These are phyloP conservation scores for Suillus discolor DNA, from an alignment of 768 basidiomycete genomes.

Conservation along the genomic window DNA sequence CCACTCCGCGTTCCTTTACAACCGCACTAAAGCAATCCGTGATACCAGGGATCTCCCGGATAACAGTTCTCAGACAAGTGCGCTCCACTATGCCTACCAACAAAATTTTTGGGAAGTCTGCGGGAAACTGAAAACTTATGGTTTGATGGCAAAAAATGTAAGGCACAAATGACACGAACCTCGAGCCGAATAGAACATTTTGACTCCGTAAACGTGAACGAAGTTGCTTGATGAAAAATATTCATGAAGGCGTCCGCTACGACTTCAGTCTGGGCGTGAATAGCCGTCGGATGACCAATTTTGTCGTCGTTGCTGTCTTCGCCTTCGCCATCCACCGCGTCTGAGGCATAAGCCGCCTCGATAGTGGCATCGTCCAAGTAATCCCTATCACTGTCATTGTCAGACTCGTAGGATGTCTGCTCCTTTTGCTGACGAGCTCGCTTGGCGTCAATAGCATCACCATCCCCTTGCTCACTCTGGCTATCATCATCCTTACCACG, in stretches of 20 bases:
- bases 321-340: constrained; percentile 40
- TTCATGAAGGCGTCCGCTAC: constrained; percentile 56
- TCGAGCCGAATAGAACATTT: constrained; percentile 82
- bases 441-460: constrained; percentile 81
- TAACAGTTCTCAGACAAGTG: constrained; percentile 78
- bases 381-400: constrained; percentile 48
- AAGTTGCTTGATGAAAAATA: constrained; percentile 64
- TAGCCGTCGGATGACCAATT: constrained; percentile 25
- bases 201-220: constrained; percentile 69
- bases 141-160: not conserved
- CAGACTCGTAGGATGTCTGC: constrained; percentile 71
- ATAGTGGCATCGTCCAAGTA: constrained; percentile 57
- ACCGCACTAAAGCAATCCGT: constrained; percentile 74
- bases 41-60: constrained; percentile 91
- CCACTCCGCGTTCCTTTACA: constrained; percentile 59
- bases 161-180: constrained; percentile 43
- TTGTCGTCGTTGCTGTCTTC: constrained; percentile 23
- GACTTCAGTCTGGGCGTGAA: constrained; percentile 44
- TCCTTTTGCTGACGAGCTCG: constrained; percentile 70
- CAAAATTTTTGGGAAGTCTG: constrained; percentile 89
- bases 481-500: constrained; percentile 57
- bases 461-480: constrained; percentile 78
- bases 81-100: constrained; percentile 93
- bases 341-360: constrained; percentile 64
- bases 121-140: constrained; percentile 63